Conservation (phyloP, 2,329 filamentous ascomycete genomes). For the Emergomyces pasteurianus region DNA sequence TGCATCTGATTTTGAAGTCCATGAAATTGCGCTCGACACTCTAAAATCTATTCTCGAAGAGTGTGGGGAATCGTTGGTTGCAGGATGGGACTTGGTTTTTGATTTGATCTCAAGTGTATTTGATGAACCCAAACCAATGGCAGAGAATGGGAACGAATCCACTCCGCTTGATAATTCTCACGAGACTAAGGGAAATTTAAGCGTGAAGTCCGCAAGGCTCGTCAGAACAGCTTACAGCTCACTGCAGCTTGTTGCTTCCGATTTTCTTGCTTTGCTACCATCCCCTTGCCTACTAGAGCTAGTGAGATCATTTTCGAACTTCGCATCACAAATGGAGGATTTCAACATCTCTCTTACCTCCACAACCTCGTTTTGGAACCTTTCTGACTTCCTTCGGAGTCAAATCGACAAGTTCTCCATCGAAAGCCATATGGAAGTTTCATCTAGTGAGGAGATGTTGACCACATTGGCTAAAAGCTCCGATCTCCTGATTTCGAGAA, state of each 20-base stretch:
- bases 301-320: slow-evolving; percentile 77
- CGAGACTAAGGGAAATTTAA: slow-evolving; percentile 8
- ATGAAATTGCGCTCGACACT: slow-evolving; percentile 66
- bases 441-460: slow-evolving; percentile 45
- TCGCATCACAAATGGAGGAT: slow-evolving; percentile 80
- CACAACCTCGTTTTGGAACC: slow-evolving; percentile 89
- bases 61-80: slow-evolving; percentile 69
- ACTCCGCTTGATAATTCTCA: slow-evolving; percentile 9
- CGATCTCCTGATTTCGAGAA: slow-evolving; percentile 45
- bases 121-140: slow-evolving; percentile 30
- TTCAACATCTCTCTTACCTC: slow-evolving; percentile 92
- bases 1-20: slow-evolving; percentile 62
- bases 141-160: slow-evolving; percentile 18
- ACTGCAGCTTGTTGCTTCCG: slow-evolving; percentile 83
- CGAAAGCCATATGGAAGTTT: slow-evolving; percentile 29
- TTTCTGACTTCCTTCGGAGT: slow-evolving; percentile 69
- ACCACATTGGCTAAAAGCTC: slow-evolving; percentile 47
- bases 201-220: slow-evolving; percentile 52
- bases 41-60: slow-evolving; percentile 75
- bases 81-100: slow-evolving; percentile 78
- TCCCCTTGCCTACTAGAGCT: slow-evolving; percentile 63
- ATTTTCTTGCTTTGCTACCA: slow-evolving; percentile 68
- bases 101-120: slow-evolving; percentile 78
- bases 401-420: slow-evolving; percentile 33
- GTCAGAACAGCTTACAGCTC: slow-evolving; percentile 82